Evolutionary conservation across 2,329 filamentous ascomycete species (phyloP).

Genomic region (Leptoxyphium fumago): DNA sequence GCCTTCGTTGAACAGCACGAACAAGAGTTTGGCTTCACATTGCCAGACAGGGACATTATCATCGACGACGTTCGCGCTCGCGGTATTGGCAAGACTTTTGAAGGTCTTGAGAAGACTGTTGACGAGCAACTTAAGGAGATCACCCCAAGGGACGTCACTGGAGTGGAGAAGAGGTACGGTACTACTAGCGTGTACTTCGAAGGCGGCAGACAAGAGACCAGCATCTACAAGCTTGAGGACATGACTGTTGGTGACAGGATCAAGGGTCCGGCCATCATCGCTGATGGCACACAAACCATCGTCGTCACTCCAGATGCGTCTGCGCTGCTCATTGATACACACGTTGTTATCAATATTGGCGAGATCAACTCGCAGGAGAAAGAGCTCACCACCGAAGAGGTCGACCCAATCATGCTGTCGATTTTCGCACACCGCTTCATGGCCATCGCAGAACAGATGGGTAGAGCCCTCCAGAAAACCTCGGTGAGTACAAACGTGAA

Average conservation of each 20-base stretch:
- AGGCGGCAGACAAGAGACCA: slow-evolving; percentile 60
- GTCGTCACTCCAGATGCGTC: slow-evolving; percentile 67
- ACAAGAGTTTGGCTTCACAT: slow-evolving; percentile 84
- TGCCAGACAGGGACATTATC: slow-evolving; percentile 74
- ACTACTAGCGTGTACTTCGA: slow-evolving; percentile 68
- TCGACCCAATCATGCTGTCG: slow-evolving; percentile 62
- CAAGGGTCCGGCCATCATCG: slow-evolving; percentile 69
- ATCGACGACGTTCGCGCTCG: slow-evolving; percentile 79
- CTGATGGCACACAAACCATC: slow-evolving; percentile 81
- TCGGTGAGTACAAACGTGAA: slow-evolving; percentile 70
- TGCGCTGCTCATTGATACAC: slow-evolving; percentile 67
- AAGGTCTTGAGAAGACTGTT: slow-evolving; percentile 64
- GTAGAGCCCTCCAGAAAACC: slow-evolving; percentile 62
- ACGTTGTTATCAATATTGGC: slow-evolving; percentile 75
- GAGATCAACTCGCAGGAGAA: slow-evolving; percentile 37
- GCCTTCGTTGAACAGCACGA: slow-evolving; percentile 79
- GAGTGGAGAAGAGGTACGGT: slow-evolving; percentile 50
- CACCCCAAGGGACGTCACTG: slow-evolving; percentile 40
- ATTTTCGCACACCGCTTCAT: slow-evolving; percentile 75
- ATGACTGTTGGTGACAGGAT: slow-evolving; percentile 58
- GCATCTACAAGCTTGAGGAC: slow-evolving; percentile 68
- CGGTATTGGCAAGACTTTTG: slow-evolving; percentile 78
- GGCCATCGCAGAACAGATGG: slow-evolving; percentile 78
- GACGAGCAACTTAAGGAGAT: slow-evolving; percentile 67
- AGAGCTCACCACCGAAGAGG: slow-evolving; percentile 37